phyloP scores from a whole-genome alignment of 176 grass and related monocot species.

The Secale cereale region DNA sequence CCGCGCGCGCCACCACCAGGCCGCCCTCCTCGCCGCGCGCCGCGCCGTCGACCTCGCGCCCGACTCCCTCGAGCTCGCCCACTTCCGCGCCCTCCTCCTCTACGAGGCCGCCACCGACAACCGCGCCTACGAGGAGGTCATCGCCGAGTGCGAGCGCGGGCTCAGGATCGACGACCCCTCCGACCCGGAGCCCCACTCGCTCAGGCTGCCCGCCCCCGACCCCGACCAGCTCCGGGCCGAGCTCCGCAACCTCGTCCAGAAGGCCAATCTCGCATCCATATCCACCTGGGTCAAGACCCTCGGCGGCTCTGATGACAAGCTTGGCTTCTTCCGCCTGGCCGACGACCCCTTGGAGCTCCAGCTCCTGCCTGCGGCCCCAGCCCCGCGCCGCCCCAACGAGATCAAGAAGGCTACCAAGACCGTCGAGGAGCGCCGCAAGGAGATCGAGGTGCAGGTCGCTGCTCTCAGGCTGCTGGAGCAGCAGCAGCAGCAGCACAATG shows the following conservation, averaged over 20 bases:
- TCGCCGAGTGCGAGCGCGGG: constrained; percentile 68
- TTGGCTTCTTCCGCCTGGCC: constrained; percentile 51
- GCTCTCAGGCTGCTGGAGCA: constrained; percentile 70
- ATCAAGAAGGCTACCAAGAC: constrained; percentile 94
- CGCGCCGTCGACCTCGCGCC: constrained; percentile 67
- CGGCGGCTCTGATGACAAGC: constrained; percentile 62
- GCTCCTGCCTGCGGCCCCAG: constrained; percentile 37
- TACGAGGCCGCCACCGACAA: constrained; percentile 50
- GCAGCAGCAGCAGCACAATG: constrained; percentile 43
- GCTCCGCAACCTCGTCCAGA: constrained; percentile 63
- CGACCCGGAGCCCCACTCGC: constrained; percentile 57
- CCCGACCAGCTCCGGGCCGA: constrained; percentile 51
- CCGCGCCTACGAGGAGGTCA: constrained; percentile 61
- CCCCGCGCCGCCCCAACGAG: constrained; percentile 71
- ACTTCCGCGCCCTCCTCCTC: constrained; percentile 74
- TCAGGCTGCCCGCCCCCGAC: constrained; percentile 45
- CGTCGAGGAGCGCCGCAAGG: constrained; percentile 79
- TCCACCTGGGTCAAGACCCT: constrained; percentile 80
- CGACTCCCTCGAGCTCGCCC: constrained; percentile 71
- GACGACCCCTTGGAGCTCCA: constrained; percentile 70
- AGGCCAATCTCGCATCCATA: constrained; percentile 80
- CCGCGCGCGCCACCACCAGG: constrained; percentile 59
- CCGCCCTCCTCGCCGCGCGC: constrained; percentile 54
- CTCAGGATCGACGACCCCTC: constrained; percentile 43
- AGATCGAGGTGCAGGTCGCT: constrained; percentile 84